Conservation (phyloP, 2,329 filamentous ascomycete genomes). For the Coniochaeta ligniaria region DNA sequence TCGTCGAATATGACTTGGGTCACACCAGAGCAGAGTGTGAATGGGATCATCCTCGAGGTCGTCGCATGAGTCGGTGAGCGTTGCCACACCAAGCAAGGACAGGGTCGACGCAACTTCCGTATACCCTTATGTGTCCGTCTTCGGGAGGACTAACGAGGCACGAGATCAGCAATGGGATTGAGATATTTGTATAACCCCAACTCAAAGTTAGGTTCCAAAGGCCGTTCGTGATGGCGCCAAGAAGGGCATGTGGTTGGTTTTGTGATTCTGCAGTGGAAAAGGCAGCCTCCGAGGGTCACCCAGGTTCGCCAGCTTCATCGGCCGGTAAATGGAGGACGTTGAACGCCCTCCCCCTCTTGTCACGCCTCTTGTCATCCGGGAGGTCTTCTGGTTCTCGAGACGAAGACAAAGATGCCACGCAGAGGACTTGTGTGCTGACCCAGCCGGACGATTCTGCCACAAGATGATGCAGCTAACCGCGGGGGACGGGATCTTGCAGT, state of each 20-base stretch:
- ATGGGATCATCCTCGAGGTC: background rate
- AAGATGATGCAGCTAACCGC: background rate
- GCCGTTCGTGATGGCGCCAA: background rate
- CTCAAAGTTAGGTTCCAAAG: background rate
- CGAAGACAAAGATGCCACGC: background rate
- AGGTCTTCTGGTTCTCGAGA: background rate
- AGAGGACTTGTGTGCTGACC: background rate
- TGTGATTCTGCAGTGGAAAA: background rate
- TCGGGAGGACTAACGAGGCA: background rate
- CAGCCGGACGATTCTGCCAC: background rate
- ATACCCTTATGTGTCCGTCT: background rate
- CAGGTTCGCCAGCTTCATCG: background rate
- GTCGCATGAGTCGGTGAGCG: background rate
- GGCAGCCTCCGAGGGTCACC: background rate
- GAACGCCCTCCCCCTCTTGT: background rate
- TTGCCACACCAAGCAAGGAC: background rate
- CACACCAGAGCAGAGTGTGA: background rate
- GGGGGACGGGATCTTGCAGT: background rate
- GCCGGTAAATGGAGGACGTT: background rate
- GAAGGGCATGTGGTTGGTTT: background rate
- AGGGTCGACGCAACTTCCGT: background rate
- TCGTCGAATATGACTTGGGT: background rate
- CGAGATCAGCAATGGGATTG: background rate
- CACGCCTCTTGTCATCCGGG: background rate
- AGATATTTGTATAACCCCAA: background rate